Percentiles rank a stretch among this genome's conserved stretches.
These are phyloP conservation scores for Quercus tomentella DNA, from an alignment of 331 rosid species.

Conservation along the genomic window DNA sequence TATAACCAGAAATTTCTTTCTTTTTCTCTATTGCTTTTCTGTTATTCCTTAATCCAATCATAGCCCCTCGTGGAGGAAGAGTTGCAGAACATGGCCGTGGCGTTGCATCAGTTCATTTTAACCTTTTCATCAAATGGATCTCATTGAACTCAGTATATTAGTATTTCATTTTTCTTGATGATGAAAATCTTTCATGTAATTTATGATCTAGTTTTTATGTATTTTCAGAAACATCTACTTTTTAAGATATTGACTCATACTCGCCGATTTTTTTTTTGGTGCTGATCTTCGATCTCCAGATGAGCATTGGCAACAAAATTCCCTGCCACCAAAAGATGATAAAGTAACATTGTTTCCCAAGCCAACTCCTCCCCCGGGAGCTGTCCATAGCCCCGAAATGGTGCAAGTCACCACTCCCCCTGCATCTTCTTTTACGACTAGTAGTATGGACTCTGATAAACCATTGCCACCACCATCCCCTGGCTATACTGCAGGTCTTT, in stretches of 20 bases:
- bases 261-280: not conserved
- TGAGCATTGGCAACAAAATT: slow-evolving; percentile 36
- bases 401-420: slow-evolving; percentile 8
- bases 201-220: not conserved
- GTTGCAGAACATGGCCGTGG: too few relatives aligned
- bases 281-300: slow-evolving; percentile 27
- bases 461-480: slow-evolving; percentile 28
- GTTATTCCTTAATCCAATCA: too few relatives aligned
- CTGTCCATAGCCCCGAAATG: slow-evolving; percentile 5
- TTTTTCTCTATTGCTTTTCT: too few relatives aligned
- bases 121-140: not conserved
- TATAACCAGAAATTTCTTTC: too few relatives aligned
- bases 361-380: slow-evolving; percentile 23
- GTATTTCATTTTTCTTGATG: not conserved
- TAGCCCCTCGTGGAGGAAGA: too few relatives aligned
- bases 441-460: slow-evolving; percentile 44
- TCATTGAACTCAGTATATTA: not conserved
- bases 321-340: slow-evolving; percentile 28
- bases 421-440: slow-evolving; percentile 17
- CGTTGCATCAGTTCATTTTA: not conserved
- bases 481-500: slow-evolving; percentile 31
- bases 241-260: not conserved
- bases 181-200: not conserved
- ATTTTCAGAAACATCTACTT: not conserved
- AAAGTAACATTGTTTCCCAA: slow-evolving; percentile 15